A percentile compares a stretch with the other conserved stretches of the same genome.
Evolutionary conservation across 2,329 filamentous ascomycete species (phyloP).

Genomic region (Didymella pinodella): DNA sequence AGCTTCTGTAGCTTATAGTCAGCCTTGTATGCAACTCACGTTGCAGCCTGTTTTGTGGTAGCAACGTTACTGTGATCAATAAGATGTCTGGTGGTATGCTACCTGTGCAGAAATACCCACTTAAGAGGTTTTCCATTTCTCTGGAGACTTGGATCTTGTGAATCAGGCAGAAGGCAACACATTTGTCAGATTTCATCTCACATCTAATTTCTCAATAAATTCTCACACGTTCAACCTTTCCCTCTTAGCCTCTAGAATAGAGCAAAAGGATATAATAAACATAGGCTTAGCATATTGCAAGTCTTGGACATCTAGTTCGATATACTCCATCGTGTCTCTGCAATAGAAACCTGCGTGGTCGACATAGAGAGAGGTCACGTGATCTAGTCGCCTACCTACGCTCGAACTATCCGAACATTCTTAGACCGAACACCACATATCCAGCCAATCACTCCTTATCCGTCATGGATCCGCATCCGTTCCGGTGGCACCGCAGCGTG

Average conservation of each 20-base stretch:
- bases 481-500: slow-evolving; percentile 8
- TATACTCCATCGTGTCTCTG: background rate
- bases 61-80: no score
- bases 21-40: no score
- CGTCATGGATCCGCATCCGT: slow-evolving; percentile 5
- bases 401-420: background rate
- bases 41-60: no score
- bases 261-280: background rate
- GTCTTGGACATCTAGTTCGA: background rate
- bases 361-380: background rate
- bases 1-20: no score
- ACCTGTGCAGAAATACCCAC: no score
- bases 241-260: background rate
- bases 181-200: no score
- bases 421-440: background rate
- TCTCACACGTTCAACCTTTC: background rate
- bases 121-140: no score
- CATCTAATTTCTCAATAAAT: no score
- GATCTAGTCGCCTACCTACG: background rate
- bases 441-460: background rate
- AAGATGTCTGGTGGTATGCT: no score
- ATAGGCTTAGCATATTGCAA: background rate
- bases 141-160: no score
- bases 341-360: background rate
- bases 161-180: no score